A percentile compares a stretch with the other conserved stretches of the same genome.
phyloP scores from a whole-genome alignment of 73 alveolate genomes.

The Paramecium primaurelia region DNA sequence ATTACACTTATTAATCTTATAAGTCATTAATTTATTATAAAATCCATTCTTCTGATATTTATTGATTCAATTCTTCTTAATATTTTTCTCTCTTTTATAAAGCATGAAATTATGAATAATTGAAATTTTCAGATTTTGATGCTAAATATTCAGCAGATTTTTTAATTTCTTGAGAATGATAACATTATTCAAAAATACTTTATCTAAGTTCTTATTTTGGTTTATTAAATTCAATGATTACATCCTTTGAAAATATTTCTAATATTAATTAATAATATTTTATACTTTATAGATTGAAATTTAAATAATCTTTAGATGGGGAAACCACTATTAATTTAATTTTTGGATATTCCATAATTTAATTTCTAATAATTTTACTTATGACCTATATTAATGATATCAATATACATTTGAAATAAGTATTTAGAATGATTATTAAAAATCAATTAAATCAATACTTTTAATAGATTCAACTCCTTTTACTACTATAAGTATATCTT shows the following conservation, averaged over 20 bases:
- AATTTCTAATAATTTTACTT: slow-evolving; percentile 6
- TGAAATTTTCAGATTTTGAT: background rate
- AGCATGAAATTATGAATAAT: background rate
- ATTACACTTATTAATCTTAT: background rate
- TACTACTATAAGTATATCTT: background rate
- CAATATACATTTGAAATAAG: background rate
- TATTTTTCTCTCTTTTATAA: background rate
- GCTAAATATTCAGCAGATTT: background rate
- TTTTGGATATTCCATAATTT: background rate
- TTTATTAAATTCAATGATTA: background rate
- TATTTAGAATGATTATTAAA: background rate
- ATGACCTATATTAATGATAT: background rate
- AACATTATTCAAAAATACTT: background rate
- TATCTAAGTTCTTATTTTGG: background rate
- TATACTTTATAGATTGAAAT: background rate
- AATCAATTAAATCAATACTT: background rate
- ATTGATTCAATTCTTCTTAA: background rate
- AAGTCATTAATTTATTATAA: background rate
- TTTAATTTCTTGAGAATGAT: background rate
- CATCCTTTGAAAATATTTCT: background rate
- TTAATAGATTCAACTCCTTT: background rate
- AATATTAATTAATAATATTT: background rate
- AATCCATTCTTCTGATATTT: background rate
- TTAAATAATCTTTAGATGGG: slow-evolving; percentile 14
- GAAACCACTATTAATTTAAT: background rate